These are phyloP conservation scores for Mucor saturninus DNA, from an alignment of 371 early-diverging fungal species.

Conservation along the genomic window DNA sequence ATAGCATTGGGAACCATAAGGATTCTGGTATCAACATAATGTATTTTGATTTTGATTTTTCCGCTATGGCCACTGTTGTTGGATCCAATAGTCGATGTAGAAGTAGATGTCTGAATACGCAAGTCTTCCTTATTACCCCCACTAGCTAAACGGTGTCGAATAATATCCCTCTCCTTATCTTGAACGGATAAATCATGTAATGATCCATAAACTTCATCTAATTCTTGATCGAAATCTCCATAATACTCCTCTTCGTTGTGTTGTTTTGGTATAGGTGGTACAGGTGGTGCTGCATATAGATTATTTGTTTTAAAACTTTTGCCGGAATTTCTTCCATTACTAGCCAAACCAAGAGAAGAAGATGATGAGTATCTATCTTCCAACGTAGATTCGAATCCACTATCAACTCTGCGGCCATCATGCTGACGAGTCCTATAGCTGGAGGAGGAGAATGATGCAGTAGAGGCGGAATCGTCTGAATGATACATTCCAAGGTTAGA, in stretches of 20 bases:
- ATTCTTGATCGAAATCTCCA: constrained; percentile 37
- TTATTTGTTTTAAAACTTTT: constrained; percentile 21
- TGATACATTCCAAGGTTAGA: constrained; percentile 27
- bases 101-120: constrained; percentile 24
- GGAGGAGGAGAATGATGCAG: constrained; percentile 32
- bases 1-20: constrained; percentile 68
- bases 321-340: constrained; percentile 21
- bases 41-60: constrained; percentile 80
- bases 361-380: constrained; percentile 44
- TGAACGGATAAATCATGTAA: constrained; percentile 25
- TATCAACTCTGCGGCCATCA: constrained; percentile 45
- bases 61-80: constrained; percentile 15
- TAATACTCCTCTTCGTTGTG: constrained; percentile 18
- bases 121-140: constrained; percentile 11
- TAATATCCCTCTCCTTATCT: constrained; percentile 17
- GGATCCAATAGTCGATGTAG: constrained; percentile 28
- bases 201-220: constrained; percentile 44
- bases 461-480: constrained; percentile 37
- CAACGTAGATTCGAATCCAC: constrained; percentile 45
- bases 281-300: constrained; percentile 39
- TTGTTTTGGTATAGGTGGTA: constrained; percentile 38
- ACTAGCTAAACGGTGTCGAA: constrained; percentile 13
- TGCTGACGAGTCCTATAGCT: constrained; percentile 25
- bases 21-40: constrained; percentile 76
- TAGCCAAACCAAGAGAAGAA: constrained; percentile 10